Conservation (phyloP, 208 protist species). For the Wallacemonas rigidus region DNA sequence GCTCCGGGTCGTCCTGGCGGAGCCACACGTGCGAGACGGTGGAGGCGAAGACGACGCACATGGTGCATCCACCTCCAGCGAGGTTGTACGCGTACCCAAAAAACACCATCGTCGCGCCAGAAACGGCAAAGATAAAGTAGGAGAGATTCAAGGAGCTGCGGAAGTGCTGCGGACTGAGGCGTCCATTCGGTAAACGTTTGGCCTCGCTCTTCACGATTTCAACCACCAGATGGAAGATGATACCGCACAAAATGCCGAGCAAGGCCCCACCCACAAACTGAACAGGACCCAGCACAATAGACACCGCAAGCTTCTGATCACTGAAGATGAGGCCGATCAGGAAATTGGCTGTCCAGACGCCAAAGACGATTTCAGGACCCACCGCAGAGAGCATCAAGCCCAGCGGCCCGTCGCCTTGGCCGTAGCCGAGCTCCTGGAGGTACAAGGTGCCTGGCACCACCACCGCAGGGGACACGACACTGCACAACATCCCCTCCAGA, state of each 20-base stretch:
- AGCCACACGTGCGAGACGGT: conserved; percentile 79
- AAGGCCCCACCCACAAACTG: conserved; percentile 70
- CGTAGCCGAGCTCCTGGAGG: conserved; percentile 76
- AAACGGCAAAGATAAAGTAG: conserved; percentile 52
- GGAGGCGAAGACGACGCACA: conserved; percentile 72
- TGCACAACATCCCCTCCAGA: conserved; percentile 76
- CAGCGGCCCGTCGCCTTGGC: conserved; percentile 50
- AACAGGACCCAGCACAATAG: conserved; percentile 65
- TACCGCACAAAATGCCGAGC: conserved; percentile 59
- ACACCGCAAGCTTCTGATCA: conserved; percentile 45
- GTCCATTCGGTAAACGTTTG: conserved; percentile 65
- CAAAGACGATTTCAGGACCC: conserved; percentile 73
- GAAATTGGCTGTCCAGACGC: conserved; percentile 81
- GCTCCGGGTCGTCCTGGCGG: conserved; percentile 38
- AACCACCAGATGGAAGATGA: conserved; percentile 69
- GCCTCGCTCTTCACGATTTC: conserved; percentile 77
- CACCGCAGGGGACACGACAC: conserved; percentile 72
- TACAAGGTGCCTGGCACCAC: conserved; percentile 75
- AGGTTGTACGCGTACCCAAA: conserved; percentile 61
- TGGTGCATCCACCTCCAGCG: conserved; percentile 68
- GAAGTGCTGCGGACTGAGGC: conserved; percentile 62
- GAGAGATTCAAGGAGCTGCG: conserved; percentile 55
- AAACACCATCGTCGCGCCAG: conserved; percentile 67
- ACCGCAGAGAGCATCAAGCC: conserved; percentile 76
- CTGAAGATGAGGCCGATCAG: conserved; percentile 77